phyloP scores from a whole-genome alignment of 805 yeast genomes.

The Candida insectorum region DNA sequence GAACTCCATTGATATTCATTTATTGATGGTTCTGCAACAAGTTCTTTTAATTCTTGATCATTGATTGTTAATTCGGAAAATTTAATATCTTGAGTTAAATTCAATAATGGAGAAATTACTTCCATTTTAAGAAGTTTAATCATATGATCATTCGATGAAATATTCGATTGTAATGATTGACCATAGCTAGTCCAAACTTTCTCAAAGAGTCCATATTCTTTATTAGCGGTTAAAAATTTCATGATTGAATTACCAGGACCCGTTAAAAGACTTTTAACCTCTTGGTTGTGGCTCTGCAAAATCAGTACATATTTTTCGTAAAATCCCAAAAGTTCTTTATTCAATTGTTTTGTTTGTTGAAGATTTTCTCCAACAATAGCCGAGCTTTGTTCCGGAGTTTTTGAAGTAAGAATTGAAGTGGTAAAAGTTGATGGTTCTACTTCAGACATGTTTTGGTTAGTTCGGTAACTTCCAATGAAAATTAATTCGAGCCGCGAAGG shows the following conservation, averaged over 20 bases:
- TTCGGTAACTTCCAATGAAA: no score
- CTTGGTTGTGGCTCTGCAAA: slow-evolving; percentile 42
- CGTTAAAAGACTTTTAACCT: slow-evolving; percentile 57
- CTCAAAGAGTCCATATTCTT: slow-evolving; percentile 39
- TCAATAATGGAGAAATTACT: slow-evolving; percentile 51
- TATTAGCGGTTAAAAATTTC: slow-evolving; percentile 14
- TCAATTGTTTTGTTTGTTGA: slow-evolving; percentile 25
- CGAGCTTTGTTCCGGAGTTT: slow-evolving; percentile 41
- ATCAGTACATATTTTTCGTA: slow-evolving; percentile 21
- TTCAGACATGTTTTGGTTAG: slow-evolving; percentile 3
- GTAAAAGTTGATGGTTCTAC: slow-evolving; percentile 11
- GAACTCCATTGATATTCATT: slow-evolving; percentile 67
- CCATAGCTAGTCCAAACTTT: slow-evolving; percentile 9
- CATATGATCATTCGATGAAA: slow-evolving; percentile 47
- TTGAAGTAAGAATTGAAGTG: slow-evolving; percentile 39
- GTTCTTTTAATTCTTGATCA: slow-evolving; percentile 41
- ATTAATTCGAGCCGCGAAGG: no score
- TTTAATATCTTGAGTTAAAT: slow-evolving; percentile 50
- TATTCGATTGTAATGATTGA: slow-evolving; percentile 43
- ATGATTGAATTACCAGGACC: slow-evolving; percentile 3
- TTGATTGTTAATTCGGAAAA: slow-evolving; percentile 54
- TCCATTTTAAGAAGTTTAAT: slow-evolving; percentile 48
- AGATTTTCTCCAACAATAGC: slow-evolving; percentile 34
- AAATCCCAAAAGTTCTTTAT: slow-evolving; percentile 31
- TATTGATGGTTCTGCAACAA: slow-evolving; percentile 16